Evolutionary conservation across 2,329 filamentous ascomycete species (phyloP).

Genomic region (Dichotomopilus funicola): DNA sequence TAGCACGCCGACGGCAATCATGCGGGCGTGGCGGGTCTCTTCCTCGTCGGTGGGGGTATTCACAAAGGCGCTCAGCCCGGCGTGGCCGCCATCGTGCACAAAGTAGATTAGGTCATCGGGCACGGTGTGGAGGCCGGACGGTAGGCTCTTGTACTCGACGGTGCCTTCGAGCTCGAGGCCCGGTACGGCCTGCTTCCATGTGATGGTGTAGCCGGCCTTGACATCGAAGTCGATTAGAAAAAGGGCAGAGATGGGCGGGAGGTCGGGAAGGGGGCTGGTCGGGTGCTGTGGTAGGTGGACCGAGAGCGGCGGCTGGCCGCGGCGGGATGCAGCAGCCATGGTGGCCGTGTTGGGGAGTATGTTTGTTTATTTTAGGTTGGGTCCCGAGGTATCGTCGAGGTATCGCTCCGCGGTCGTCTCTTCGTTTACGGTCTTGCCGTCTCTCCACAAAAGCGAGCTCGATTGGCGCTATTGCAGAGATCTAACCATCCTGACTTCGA

Average conservation of each 20-base stretch:
- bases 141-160: slow-evolving; percentile 94
- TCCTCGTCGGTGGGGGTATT: slow-evolving; percentile 73
- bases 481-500: not conserved
- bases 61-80: slow-evolving; percentile 86
- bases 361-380: too few species aligned
- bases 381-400: too few species aligned
- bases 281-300: slow-evolving; percentile 31
- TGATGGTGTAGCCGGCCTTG: slow-evolving; percentile 84
- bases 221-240: slow-evolving; percentile 91
- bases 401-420: too few species aligned
- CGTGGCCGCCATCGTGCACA: slow-evolving; percentile 70
- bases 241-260: slow-evolving; percentile 64
- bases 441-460: not conserved
- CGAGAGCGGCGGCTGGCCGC: slow-evolving; percentile 35
- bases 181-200: slow-evolving; percentile 71
- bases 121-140: slow-evolving; percentile 86
- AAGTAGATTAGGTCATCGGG: slow-evolving; percentile 90
- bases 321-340: slow-evolving; percentile 36
- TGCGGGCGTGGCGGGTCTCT: slow-evolving; percentile 76
- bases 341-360: not conserved
- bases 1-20: slow-evolving; percentile 85
- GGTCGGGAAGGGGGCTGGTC: slow-evolving; percentile 37
- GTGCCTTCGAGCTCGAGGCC: slow-evolving; percentile 73
- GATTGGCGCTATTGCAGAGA: not conserved
- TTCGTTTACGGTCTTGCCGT: too few species aligned